Conservation (phyloP, 2,329 filamentous ascomycete genomes). For the Fusarium virguliforme region DNA sequence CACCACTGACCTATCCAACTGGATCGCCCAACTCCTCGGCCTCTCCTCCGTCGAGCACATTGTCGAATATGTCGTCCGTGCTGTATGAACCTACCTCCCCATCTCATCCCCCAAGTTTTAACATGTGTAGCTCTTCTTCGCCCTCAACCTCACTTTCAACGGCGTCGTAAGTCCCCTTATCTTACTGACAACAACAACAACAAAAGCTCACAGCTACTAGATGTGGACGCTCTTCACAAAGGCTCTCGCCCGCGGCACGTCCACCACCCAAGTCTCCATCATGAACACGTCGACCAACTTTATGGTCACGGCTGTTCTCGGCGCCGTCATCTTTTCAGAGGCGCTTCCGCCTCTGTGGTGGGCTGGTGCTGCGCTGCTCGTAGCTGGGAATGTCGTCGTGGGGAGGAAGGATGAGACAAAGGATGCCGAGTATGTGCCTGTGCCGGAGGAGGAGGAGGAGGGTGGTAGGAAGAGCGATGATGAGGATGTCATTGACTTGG, state of each 20-base stretch:
- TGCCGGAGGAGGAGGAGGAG: conserved; percentile 49
- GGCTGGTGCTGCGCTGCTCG: conserved; percentile 79
- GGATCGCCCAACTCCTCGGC: conserved; percentile 63
- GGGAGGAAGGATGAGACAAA: conserved; percentile 75
- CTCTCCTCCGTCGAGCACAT: conserved; percentile 59
- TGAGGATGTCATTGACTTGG: conserved; percentile 57
- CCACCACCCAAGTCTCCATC: conserved; percentile 85
- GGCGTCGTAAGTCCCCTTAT: conserved; percentile 67
- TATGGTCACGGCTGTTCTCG: conserved; percentile 81
- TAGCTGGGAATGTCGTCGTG: conserved; percentile 84
- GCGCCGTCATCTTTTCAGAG: conserved; percentile 80
- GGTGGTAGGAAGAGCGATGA: conserved; percentile 48
- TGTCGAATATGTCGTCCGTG: conserved; percentile 67
- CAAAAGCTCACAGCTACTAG: conserved; percentile 48
- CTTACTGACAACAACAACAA: not conserved
- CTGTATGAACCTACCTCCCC: conserved; percentile 58
- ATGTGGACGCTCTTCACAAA: conserved; percentile 91
- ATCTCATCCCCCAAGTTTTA: conserved; percentile 20
- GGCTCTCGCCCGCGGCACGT: conserved; percentile 80
- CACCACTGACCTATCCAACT: conserved; percentile 65
- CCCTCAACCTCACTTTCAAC: conserved; percentile 82
- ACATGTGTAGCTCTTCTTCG: conserved; percentile 76
- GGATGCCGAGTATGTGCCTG: conserved; percentile 51
- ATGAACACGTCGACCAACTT: conserved; percentile 90
- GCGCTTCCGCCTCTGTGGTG: conserved; percentile 82